Conservation (phyloP, 495 filamentous ascomycete genomes). For the Thozetella sp. region DNA sequence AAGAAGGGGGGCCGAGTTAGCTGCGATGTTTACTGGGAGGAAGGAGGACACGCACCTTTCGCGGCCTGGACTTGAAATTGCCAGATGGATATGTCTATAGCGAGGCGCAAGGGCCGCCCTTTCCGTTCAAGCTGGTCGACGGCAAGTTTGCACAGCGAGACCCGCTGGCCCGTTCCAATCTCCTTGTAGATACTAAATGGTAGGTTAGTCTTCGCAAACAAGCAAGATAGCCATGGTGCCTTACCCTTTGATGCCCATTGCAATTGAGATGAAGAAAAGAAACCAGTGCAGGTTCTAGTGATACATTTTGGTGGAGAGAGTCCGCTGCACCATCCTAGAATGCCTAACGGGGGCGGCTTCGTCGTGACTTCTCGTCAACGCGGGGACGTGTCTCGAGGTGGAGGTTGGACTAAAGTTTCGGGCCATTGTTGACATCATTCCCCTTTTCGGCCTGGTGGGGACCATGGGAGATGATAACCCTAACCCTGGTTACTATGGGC, state of each 20-base stretch:
- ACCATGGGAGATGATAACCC: conserved; percentile 6
- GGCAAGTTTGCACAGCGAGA: conserved; percentile 83
- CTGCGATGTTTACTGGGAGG: neutral
- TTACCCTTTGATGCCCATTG: conserved; percentile 67
- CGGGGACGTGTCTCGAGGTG: neutral
- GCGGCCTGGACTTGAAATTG: conserved; percentile 90
- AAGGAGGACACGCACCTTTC: conserved; percentile 48
- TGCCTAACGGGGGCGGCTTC: no score
- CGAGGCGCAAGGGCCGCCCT: conserved; percentile 77
- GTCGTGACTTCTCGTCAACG: neutral
- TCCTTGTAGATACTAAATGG: conserved; percentile 82
- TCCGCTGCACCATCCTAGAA: no score
- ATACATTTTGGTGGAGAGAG: no score
- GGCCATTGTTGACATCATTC: conserved; percentile 27
- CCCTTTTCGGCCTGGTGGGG: conserved; percentile 16
- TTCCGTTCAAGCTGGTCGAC: conserved; percentile 71
- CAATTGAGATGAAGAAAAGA: no score
- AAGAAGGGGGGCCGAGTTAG: neutral
- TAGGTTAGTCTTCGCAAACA: neutral
- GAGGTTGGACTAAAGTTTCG: neutral
- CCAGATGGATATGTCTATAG: conserved; percentile 97
- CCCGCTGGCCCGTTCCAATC: conserved; percentile 77
- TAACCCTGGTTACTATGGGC: neutral
- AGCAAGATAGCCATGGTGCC: conserved; percentile 4
- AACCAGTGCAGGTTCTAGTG: no score